Percentiles rank a stretch among this genome's conserved stretches.
Evolutionary conservation across 495 filamentous ascomycete genomes (phyloP).

Genomic region (Tuber borchii): DNA sequence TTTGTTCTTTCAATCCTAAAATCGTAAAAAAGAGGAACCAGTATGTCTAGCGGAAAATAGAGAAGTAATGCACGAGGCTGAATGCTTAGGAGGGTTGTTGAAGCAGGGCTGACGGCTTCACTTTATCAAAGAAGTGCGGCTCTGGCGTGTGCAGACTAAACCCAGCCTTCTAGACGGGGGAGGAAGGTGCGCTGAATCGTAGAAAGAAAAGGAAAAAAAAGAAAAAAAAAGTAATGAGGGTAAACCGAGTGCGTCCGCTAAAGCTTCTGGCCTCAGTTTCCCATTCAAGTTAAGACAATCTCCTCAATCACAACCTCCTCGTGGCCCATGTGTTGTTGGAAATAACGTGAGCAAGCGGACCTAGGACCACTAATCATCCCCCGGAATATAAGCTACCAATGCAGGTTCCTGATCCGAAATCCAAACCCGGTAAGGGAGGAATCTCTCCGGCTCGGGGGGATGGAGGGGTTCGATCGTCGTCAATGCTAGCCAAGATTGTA

Average conservation of each 20-base stretch:
- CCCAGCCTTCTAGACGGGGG: conserved; percentile 2
- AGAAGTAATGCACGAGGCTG: not conserved
- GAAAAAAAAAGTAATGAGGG: not conserved
- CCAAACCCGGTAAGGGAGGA: conserved; percentile 2
- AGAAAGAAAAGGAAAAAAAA: not conserved
- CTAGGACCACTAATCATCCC: conserved; percentile 16
- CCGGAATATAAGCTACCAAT: conserved; percentile 28
- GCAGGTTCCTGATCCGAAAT: conserved; percentile 19
- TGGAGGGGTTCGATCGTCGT: not conserved
- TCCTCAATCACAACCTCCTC: conserved; percentile 33
- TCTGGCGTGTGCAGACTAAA: conserved; percentile 17
- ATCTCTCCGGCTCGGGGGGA: not conserved
- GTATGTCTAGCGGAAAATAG: not conserved
- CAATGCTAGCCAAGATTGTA: not conserved
- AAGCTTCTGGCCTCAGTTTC: conserved; percentile 36
- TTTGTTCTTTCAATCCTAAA: not conserved
- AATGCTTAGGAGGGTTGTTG: conserved; percentile 12
- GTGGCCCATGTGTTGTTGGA: conserved; percentile 37
- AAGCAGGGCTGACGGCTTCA: conserved; percentile 21
- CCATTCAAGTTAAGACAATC: conserved; percentile 36
- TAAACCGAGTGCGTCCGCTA: conserved; percentile 11
- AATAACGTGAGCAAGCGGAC: conserved; percentile 13
- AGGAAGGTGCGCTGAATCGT: conserved; percentile 11
- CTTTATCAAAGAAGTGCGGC: conserved; percentile 20
- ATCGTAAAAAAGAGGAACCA: not conserved